Evolutionary conservation across 169 alveolate species (phyloP), one percentile per base, ranked within the genome.

Genomic region (Cryptosporidium ubiquitum): DNA sequence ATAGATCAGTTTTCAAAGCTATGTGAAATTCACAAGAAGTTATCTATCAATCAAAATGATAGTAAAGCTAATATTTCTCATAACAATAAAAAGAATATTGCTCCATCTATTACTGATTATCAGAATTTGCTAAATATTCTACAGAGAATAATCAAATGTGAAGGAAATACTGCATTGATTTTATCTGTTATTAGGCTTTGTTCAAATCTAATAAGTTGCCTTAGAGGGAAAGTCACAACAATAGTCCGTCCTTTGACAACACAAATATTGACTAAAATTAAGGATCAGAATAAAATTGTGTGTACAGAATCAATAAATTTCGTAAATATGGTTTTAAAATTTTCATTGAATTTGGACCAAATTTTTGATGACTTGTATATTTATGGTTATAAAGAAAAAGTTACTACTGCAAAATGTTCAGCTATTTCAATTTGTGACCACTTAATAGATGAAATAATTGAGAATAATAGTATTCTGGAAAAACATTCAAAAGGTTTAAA

Each of bases 391-490:
- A 79, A 64, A 39, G 89, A 58, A 40, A 64, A 58, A 29, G 79
- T 29, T 42, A 37, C 75, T 16, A 60, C 89, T 40, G 89, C 89
- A 44, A 79, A 79, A 40, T 79, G 89, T 47, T 79, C 89, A 58
- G 89, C 89, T 4, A 79, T 79, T 7, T 40, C 79, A n/a, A 79
- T 79, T 79, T 79, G 73, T 64, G 40, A 58, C 44, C 14, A 14
- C 18, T 61, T 79, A 47, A 79, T 79, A 18, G 89, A 79, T 60
- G 61, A 61, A 12, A 52, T 79, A 1, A 44, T 60, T 18, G 64
- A 79, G 5, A 40, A 44, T 12, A 79, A 37, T n/a, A 73, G 20
- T 20, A 18, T 57, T 14, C 14, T 64, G 20, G 89, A 79, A 37
- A 79, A 37, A 47, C 89, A 79, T 16, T 61, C 39, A 20, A 79